Evolutionary conservation across 345 rosid genomes (phyloP), one percentile per base, ranked within the genome.

Genomic region (Lumnitzera racemosa): DNA sequence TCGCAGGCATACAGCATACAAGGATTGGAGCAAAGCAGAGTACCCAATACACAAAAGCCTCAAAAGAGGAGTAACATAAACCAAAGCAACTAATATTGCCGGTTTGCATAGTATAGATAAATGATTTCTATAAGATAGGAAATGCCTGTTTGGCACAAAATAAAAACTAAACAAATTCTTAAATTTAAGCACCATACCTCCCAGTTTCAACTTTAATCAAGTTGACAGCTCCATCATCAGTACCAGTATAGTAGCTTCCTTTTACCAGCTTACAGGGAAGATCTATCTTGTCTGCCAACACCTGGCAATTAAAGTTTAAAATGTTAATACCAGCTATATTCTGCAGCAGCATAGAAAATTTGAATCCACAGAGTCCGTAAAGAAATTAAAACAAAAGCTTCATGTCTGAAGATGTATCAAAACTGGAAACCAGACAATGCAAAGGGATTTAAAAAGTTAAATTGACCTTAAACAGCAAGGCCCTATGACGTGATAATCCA

Each of bases 401-500:
- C 15, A 13, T 24, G 47, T 53, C 31, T 11, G 20, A 13, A 15
- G n/a, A 49, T 25, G 24, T 12, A 61, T 61, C 29, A 50, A 13
- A 2, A 3, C 15, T 49, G 48, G 11, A 12, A 15, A 23, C 13
- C n/a, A 54, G 15, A 31, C 57, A 54, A 23, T 31, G n/a, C 24
- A 54, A 54, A 13, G 23, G 31, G 67, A 12, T 41, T 59, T 60
- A 15, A 46, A 51, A 67, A 51, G 65, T 46, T 8, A 61, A 47
- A 41, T 65, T 54, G 72, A 91, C 98, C 98, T 91, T 91, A 73
- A 91, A 91, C 68, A 91, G 96, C 78, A 89, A 72, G 67, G 98
- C 98, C 75, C 98, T 73, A 67, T 91, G 98, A 48, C 96, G 92
- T 69, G 98, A 91, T 70, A 91, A 91, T 66, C 98, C 98, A 61